Percentiles rank a stretch among this genome's conserved stretches.
Conservation (phyloP, 2,329 filamentous ascomycete species). For the Cladosporium sp. region DNA sequence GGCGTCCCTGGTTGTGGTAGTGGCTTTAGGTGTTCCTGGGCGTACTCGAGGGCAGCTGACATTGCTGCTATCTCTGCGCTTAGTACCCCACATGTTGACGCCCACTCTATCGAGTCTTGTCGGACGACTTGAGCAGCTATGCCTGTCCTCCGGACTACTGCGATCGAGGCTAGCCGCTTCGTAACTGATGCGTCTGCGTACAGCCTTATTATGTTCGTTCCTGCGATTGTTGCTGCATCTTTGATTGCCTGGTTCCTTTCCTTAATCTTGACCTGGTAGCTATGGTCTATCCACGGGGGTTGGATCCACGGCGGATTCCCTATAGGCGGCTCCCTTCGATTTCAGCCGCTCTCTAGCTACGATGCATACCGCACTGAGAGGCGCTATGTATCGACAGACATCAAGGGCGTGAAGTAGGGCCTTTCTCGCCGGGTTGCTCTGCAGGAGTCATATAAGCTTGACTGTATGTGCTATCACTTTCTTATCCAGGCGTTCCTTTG, state of each 20-base stretch:
- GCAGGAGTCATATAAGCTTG: too few relatives aligned
- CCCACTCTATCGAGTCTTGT: neutral
- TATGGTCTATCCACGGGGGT: neutral
- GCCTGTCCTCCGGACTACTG: neutral
- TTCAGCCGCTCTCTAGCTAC: neutral
- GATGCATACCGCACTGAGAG: too few relatives aligned
- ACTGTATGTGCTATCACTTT: too few relatives aligned
- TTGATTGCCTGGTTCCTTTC: neutral
- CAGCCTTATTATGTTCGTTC: neutral
- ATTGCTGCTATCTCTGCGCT: neutral
- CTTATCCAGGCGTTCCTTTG: too few relatives aligned
- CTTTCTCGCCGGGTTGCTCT: too few relatives aligned
- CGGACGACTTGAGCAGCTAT: neutral
- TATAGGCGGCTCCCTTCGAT: neutral
- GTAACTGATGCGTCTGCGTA: neutral
- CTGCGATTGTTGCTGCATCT: neutral
- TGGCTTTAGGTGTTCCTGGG: neutral
- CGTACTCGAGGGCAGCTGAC: neutral
- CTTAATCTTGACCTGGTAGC: neutral
- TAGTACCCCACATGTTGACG: neutral
- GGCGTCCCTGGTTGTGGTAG: too few relatives aligned
- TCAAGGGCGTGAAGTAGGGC: too few relatives aligned
- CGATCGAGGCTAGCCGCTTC: neutral
- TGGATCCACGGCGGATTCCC: neutral
- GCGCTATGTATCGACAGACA: too few relatives aligned